These are phyloP conservation scores for Exophiala alcalophila DNA, from an alignment of 2,329 filamentous ascomycete genomes.

Conservation along the genomic window DNA sequence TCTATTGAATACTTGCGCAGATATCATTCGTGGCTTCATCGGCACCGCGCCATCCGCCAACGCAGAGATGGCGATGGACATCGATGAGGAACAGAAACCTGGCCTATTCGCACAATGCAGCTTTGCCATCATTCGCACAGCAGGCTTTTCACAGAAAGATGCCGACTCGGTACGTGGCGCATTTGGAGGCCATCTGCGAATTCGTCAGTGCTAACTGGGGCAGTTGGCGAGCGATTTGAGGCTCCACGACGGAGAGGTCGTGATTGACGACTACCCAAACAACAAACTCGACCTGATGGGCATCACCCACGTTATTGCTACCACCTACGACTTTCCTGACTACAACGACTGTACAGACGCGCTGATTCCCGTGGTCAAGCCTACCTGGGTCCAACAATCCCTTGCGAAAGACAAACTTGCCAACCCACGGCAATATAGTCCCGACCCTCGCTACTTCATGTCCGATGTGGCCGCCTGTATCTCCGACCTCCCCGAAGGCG, in stretches of 20 bases:
- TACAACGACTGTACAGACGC: constrained; percentile 70
- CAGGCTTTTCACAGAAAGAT: constrained; percentile 38
- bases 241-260: constrained; percentile 49
- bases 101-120: constrained; percentile 46
- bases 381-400: constrained; percentile 73
- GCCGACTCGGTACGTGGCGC: constrained; percentile 41
- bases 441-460: constrained; percentile 87
- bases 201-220: not conserved
- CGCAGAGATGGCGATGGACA: constrained; percentile 1
- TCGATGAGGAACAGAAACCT: constrained; percentile 11
- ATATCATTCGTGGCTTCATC: constrained; percentile 19
- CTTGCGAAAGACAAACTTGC: constrained; percentile 67
- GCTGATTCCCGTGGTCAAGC: constrained; percentile 80
- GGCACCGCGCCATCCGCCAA: constrained; percentile 9
- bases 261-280: constrained; percentile 41
- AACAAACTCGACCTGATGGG: constrained; percentile 34
- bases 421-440: constrained; percentile 80
- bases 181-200: constrained; percentile 11
- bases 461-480: constrained; percentile 79
- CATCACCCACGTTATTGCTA: constrained; percentile 64
- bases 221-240: constrained; percentile 49
- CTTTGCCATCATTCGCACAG: constrained; percentile 46
- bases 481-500: constrained; percentile 76
- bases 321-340: constrained; percentile 86
- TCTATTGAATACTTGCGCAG: constrained; percentile 15